phyloP scores from a whole-genome alignment of 1,284 basidiomycete species.

The Cerioporus squamosus region DNA sequence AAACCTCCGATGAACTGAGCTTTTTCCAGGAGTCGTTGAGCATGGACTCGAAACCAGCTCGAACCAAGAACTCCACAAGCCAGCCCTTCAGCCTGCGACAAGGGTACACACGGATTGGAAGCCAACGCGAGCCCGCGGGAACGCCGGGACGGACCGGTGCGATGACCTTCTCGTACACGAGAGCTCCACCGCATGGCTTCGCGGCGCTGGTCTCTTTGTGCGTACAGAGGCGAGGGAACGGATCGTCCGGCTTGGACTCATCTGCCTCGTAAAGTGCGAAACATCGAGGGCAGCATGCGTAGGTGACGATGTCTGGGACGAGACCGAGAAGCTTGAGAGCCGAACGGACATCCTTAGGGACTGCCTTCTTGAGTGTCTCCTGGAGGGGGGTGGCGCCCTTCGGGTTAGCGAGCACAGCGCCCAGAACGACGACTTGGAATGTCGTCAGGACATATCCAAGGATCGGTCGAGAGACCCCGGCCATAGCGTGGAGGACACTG shows the following conservation, averaged over 20 bases:
- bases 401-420: background rate
- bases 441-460: background rate
- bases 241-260: background rate
- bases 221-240: slow-evolving; percentile 1
- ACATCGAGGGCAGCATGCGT: slow-evolving; percentile 13
- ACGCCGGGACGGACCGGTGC: background rate
- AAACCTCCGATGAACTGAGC: background rate
- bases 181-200: background rate
- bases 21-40: background rate
- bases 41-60: background rate
- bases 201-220: background rate
- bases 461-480: background rate
- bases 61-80: background rate
- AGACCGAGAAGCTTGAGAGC: background rate
- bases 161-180: background rate
- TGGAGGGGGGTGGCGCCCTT: background rate
- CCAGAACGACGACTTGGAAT: background rate
- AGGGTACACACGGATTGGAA: background rate
- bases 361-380: background rate
- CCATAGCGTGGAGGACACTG: slow-evolving; percentile 1
- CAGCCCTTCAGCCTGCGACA: background rate
- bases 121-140: background rate
- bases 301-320: background rate
- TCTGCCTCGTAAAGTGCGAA: slow-evolving; percentile 2
- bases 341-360: background rate